A percentile compares a stretch with the other conserved stretches of the same genome.
Evolutionary conservation across 148 eudicot species (phyloP).

Genomic region (Heliosperma pusillum): DNA sequence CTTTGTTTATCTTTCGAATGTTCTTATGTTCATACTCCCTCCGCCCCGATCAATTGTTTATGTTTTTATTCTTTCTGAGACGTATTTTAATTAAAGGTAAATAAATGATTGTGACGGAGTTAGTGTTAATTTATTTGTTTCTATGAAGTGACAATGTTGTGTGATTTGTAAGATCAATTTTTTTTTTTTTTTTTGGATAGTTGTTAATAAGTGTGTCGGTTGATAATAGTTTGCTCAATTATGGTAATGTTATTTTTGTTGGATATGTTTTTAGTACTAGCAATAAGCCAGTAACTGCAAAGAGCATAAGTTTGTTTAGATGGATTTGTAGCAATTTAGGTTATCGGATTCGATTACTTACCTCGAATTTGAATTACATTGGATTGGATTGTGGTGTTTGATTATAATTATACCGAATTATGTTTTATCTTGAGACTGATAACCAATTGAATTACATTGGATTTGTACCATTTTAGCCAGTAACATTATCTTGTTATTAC

Average conservation of each 20-base stretch:
- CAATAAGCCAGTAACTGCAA: not conserved
- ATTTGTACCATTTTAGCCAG: too few relatives aligned
- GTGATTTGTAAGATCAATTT: not conserved
- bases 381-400: too few relatives aligned
- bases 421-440: too few relatives aligned
- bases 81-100: too few relatives aligned
- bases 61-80: too few relatives aligned
- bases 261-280: not conserved
- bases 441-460: too few relatives aligned
- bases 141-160: not conserved
- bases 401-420: too few relatives aligned
- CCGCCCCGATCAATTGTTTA: too few relatives aligned
- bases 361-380: too few relatives aligned
- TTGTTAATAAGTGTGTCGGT: not conserved
- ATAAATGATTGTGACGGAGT: too few relatives aligned
- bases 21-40: not conserved
- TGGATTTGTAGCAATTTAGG: not conserved
- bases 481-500: not conserved
- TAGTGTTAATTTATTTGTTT: too few relatives aligned
- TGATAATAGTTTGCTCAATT: not conserved
- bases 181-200: not conserved
- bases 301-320: not conserved
- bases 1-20: slow-evolving; percentile 6
- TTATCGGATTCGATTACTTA: too few relatives aligned
- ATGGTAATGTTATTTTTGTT: not conserved